A percentile compares a stretch with the other conserved stretches of the same genome.
phyloP scores from a whole-genome alignment of 2,329 filamentous ascomycete genomes.

The Mycogone perniciosa region DNA sequence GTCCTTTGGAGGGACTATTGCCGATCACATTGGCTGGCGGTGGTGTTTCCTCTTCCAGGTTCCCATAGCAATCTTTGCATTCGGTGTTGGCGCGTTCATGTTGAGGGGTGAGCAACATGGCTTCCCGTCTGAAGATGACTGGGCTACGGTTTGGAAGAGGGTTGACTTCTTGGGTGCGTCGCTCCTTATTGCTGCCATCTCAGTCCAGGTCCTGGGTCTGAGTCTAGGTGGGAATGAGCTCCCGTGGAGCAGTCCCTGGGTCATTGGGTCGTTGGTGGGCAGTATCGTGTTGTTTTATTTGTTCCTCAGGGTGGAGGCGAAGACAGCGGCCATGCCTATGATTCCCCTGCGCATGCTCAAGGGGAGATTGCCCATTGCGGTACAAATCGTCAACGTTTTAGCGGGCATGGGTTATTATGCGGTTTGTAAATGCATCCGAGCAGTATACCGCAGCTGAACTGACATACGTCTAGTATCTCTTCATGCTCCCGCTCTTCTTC shows the following conservation, averaged over 20 bases:
- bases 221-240: constrained; percentile 51
- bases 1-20: constrained; percentile 57
- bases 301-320: constrained; percentile 44
- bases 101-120: constrained; percentile 26
- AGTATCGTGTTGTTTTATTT: constrained; percentile 37
- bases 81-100: constrained; percentile 47
- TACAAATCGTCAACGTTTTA: constrained; percentile 53
- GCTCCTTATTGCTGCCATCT: constrained; percentile 52
- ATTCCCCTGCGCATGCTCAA: constrained; percentile 51
- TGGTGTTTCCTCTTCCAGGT: constrained; percentile 61
- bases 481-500: constrained; percentile 66
- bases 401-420: constrained; percentile 57
- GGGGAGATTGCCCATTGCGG: constrained; percentile 48
- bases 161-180: constrained; percentile 54
- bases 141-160: constrained; percentile 41
- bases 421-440: constrained; percentile 33
- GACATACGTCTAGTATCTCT: constrained; percentile 45
- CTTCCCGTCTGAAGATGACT: constrained; percentile 23
- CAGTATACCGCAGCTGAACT: constrained; percentile 4
- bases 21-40: constrained; percentile 60
- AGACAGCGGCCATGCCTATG: constrained; percentile 45
- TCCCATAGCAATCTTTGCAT: constrained; percentile 50
- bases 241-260: constrained; percentile 44
- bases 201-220: constrained; percentile 48
- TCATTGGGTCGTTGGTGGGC: constrained; percentile 38